Percentiles rank a stretch among this genome's conserved stretches.
Conservation (phyloP, 495 filamentous ascomycete genomes). For the Bathelium albidoporum region DNA sequence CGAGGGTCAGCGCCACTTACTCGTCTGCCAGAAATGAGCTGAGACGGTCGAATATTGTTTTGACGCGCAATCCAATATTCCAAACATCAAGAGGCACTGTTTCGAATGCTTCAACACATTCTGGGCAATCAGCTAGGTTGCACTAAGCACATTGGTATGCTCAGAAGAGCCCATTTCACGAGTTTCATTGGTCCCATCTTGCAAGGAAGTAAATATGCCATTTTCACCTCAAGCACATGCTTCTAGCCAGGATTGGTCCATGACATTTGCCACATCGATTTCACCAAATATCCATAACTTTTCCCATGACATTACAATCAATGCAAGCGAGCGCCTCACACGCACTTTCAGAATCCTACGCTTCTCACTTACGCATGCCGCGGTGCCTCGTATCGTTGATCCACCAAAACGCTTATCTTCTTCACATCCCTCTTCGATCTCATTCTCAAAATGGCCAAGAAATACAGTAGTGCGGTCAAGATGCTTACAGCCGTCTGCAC, state of each 20-base stretch:
- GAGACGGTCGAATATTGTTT: neutral
- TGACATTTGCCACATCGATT: neutral
- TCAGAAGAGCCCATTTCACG: neutral
- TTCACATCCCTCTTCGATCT: constrained; percentile 20
- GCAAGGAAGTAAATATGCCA: too few relatives aligned
- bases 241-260: neutral
- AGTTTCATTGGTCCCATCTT: neutral
- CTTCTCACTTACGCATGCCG: neutral
- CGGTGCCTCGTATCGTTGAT: neutral
- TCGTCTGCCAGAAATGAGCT: neutral
- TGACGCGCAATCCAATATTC: neutral
- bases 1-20: neutral
- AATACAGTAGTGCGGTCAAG: constrained; percentile 19
- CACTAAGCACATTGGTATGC: neutral
- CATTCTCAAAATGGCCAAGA: constrained; percentile 18
- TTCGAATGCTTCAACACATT: too few relatives aligned
- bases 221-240: too few relatives aligned
- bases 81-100: neutral
- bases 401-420: neutral
- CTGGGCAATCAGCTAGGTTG: too few relatives aligned
- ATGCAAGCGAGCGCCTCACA: neutral
- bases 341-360: neutral
- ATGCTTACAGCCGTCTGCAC: constrained; percentile 21
- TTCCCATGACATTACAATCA: neutral
- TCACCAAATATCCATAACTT: neutral